phyloP scores from a whole-genome alignment of 176 grass and related monocot species.

The Oryza officinalis region DNA sequence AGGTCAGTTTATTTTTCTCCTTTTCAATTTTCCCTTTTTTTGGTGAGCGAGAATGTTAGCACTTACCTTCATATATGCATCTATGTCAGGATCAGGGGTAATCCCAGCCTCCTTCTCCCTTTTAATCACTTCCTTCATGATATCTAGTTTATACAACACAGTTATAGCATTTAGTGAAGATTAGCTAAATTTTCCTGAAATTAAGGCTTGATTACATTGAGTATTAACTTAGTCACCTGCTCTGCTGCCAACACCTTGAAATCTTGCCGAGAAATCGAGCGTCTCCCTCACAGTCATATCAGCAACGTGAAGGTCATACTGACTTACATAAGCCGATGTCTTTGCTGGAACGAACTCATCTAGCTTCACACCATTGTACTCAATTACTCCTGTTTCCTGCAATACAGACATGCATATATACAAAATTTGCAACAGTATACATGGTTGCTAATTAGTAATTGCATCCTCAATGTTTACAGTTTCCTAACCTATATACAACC shows the following conservation, averaged over 20 bases:
- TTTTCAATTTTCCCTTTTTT: neutral
- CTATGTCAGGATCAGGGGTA: slow-evolving; percentile 58
- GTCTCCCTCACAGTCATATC: slow-evolving; percentile 81
- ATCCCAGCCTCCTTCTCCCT: slow-evolving; percentile 59
- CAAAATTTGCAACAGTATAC: neutral
- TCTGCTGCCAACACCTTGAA: slow-evolving; percentile 60
- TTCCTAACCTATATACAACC: neutral
- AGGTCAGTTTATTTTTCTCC: neutral
- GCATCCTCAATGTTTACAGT: neutral
- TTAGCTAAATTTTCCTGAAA: neutral
- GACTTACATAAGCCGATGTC: slow-evolving; percentile 68
- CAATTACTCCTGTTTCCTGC: slow-evolving; percentile 35
- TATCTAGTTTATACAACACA: slow-evolving; percentile 1
- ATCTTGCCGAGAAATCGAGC: slow-evolving; percentile 70
- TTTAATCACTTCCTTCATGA: slow-evolving; percentile 51
- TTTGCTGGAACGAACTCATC: slow-evolving; percentile 65
- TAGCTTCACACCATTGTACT: slow-evolving; percentile 63
- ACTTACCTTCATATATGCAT: slow-evolving; percentile 68
- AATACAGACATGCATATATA: neutral
- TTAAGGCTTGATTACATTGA: neutral
- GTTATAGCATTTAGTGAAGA: neutral
- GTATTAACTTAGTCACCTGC: slow-evolving; percentile 39
- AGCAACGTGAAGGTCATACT: slow-evolving; percentile 60
- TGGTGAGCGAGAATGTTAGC: neutral
- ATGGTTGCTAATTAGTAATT: neutral